These are phyloP conservation scores for Myxozyma geophila DNA, from an alignment of 805 yeast genomes.

Conservation along the genomic window DNA sequence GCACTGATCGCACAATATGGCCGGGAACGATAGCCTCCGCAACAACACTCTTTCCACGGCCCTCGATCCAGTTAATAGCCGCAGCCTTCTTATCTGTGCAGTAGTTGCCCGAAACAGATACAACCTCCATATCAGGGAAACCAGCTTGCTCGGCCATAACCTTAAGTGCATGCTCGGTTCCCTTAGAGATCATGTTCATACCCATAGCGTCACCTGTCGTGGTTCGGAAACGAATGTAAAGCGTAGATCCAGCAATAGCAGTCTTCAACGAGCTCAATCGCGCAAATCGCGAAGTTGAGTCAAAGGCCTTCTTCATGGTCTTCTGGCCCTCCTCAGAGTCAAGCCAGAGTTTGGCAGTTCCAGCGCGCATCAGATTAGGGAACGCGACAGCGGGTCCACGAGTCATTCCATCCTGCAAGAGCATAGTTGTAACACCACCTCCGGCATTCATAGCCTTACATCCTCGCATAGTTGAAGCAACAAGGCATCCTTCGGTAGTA, in stretches of 20 bases:
- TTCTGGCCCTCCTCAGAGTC: conserved; percentile 94
- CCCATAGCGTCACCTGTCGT: conserved; percentile 99
- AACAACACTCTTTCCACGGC: conserved; percentile 97
- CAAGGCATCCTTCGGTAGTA: conserved; percentile 97
- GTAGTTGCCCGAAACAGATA: conserved; percentile 94
- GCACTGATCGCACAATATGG: conserved; percentile 74
- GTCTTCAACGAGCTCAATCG: conserved; percentile 88
- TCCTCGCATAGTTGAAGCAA: conserved; percentile 98
- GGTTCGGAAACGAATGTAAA: conserved; percentile 93
- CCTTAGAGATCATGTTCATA: conserved; percentile 99
- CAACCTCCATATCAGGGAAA: conserved; percentile 89
- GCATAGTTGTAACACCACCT: conserved; percentile 91
- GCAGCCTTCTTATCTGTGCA: conserved; percentile 98
- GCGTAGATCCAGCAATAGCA: conserved; percentile 88
- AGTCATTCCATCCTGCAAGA: conserved; percentile 97
- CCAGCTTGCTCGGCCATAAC: conserved; percentile 88
- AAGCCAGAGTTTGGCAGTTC: conserved; percentile 92
- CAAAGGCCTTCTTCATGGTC: conserved; percentile 82
- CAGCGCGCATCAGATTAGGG: conserved; percentile 81
- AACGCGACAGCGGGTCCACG: conserved; percentile 98
- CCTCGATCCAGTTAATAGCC: conserved; percentile 98
- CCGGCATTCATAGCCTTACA: conserved; percentile 97
- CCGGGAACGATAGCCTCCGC: conserved; percentile 93
- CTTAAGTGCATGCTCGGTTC: conserved; percentile 85
- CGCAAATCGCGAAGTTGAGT: conserved; percentile 97